Evolutionary conservation across 23 red algal species (phyloP), one percentile per base, ranked within the genome.

Genomic region (Gracilariopsis chorda): DNA sequence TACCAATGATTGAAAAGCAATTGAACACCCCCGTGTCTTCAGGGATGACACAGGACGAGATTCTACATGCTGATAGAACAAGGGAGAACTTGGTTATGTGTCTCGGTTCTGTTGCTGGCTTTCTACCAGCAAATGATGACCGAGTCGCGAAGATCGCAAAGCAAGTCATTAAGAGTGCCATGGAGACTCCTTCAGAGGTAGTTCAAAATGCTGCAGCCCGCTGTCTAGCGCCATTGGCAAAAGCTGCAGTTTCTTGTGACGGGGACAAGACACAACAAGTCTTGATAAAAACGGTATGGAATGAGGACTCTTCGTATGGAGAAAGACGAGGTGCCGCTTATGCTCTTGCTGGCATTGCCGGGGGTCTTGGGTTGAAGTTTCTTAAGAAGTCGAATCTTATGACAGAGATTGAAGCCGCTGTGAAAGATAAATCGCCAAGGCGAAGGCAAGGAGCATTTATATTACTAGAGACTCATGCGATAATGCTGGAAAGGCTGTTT

Each of bases 251-350:
- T 56, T 69, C 60, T 43, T 34, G 45, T n/a, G 48, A 84, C 41
- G 39, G 84, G 7, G 77, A 48, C 20, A 52, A 88, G 28, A 72
- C 65, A 16, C n/a, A 80, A 2, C 79, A 92, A 40, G 34, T 51
- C 20, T 41, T 98, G 10, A 58, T 91, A 43, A 71, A 68, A 29
- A 77, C 47, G 33, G 7, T 98, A 12, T 87, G 79, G 75, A 42
- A 59, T 60, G 82, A 86, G 19, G 30, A 86, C 8, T 81, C 83
- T 5, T 51, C 46, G 16, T 94, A 92, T 70, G 90, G 85, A 34
- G 79, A 76, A 53, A 61, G 95, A 48, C 95, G 95, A 25, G 95
- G 95, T 3, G 95, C 95, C 39, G 90, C 95, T 17, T 98, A 94
- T 59, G 91, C 95, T 44, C 76, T 98, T 42, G 90, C 95, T 29